phyloP scores from a whole-genome alignment of 495 filamentous ascomycete genomes.

The Daldinia loculata region DNA sequence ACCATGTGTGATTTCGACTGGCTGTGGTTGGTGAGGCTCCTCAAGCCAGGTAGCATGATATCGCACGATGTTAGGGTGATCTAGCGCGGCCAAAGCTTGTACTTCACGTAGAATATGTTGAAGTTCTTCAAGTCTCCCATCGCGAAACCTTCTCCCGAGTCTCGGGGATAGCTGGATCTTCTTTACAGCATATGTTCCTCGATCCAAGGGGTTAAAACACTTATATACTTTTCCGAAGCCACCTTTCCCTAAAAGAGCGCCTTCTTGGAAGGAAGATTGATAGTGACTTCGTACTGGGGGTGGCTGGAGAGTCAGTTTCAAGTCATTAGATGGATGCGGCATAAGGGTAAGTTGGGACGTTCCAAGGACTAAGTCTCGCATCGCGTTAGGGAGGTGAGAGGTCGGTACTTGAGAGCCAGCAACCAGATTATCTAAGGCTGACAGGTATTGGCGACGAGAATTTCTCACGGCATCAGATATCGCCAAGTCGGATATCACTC shows the following conservation, averaged over 20 bases:
- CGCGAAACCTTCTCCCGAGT: slow-evolving; percentile 58
- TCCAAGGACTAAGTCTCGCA: slow-evolving; percentile 38
- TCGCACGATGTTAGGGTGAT: slow-evolving; percentile 65
- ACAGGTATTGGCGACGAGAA: slow-evolving; percentile 37
- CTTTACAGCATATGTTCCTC: slow-evolving; percentile 63
- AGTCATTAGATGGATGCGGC: slow-evolving; percentile 35
- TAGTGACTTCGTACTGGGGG: slow-evolving; percentile 36
- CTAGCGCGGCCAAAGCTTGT: slow-evolving; percentile 61
- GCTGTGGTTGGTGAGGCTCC: slow-evolving; percentile 48
- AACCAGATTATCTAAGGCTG: slow-evolving; percentile 40
- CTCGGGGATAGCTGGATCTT: slow-evolving; percentile 61
- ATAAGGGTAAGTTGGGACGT: slow-evolving; percentile 32
- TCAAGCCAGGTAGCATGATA: slow-evolving; percentile 67
- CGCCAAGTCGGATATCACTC: slow-evolving; percentile 33
- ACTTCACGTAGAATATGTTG: slow-evolving; percentile 65
- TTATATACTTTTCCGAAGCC: slow-evolving; percentile 66
- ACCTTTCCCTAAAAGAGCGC: slow-evolving; percentile 58
- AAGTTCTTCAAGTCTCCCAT: slow-evolving; percentile 59
- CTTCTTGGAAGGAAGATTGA: slow-evolving; percentile 42
- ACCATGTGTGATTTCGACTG: slow-evolving; percentile 29
- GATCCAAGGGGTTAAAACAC: slow-evolving; percentile 62
- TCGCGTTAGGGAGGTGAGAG: slow-evolving; percentile 22
- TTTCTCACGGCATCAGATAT: slow-evolving; percentile 27
- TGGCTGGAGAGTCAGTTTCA: slow-evolving; percentile 29
- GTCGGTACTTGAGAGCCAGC: slow-evolving; percentile 25